Evolutionary conservation across 805 yeast species (phyloP).

Genomic region (Saccharomycopsis sp.): DNA sequence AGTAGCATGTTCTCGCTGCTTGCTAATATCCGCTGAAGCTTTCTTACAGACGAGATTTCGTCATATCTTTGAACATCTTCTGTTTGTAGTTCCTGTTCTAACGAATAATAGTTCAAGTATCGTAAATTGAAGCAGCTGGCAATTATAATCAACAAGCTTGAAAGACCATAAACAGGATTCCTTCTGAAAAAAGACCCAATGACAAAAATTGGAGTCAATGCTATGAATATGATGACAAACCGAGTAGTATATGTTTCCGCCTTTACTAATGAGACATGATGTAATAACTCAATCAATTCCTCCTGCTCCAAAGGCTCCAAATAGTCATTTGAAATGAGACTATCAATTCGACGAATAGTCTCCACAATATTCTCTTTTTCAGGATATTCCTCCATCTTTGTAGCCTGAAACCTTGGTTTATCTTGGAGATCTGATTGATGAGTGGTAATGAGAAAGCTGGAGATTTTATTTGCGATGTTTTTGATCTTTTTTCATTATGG

Average conservation of each 20-base stretch:
- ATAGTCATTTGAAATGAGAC: constrained; percentile 8
- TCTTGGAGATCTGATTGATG: too few relatives aligned
- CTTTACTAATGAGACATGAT: constrained; percentile 2
- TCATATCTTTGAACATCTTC: background rate
- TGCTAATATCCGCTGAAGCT: background rate
- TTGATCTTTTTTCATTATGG: background rate
- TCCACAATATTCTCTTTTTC: constrained; percentile 7
- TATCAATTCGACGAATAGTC: constrained; percentile 7
- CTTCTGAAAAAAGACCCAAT: constrained; percentile 9
- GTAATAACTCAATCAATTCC: constrained; percentile 16
- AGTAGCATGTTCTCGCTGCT: background rate
- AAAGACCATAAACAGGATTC: constrained; percentile 5
- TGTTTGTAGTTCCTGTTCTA: background rate
- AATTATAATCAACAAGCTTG: constrained; percentile 1
- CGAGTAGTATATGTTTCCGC: constrained; percentile 1
- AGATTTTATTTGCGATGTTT: background rate
- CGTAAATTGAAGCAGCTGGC: constrained; percentile 6
- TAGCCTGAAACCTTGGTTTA: too few relatives aligned
- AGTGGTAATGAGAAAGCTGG: too few relatives aligned
- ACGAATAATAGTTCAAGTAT: constrained; percentile 11
- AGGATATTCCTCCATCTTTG: constrained; percentile 5
- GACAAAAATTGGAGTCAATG: constrained; percentile 13
- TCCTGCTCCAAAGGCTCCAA: constrained; percentile 20
- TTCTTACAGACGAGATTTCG: background rate
- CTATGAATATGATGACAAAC: constrained; percentile 8